Evolutionary conservation across 768 basidiomycete species (phyloP).

Genomic region (Cystofilobasidium macerans): DNA sequence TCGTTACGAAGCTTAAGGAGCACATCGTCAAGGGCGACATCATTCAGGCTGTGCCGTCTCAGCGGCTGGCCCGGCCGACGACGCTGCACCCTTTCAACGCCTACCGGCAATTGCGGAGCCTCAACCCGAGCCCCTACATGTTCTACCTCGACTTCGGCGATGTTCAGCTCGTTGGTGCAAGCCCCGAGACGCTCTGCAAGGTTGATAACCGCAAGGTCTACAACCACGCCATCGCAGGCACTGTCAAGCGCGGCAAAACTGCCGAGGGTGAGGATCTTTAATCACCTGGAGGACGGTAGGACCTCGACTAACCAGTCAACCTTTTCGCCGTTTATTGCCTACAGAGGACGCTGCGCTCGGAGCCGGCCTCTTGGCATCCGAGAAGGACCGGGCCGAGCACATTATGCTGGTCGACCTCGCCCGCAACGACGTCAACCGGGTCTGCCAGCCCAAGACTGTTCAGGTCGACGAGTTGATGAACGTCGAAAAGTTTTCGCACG

Average conservation of each 20-base stretch:
- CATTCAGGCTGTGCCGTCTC: conserved; percentile 96
- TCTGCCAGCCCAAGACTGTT: conserved; percentile 88
- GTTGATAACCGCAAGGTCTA: conserved; percentile 82
- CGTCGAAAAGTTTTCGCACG: conserved; percentile 92
- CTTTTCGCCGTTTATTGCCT: background rate
- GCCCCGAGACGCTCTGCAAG: conserved; percentile 94
- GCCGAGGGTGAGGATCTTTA: conserved; percentile 58
- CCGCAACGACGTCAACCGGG: conserved; percentile 94
- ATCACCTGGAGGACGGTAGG: background rate
- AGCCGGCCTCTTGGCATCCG: conserved; percentile 61
- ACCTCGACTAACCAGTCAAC: background rate
- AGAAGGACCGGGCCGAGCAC: conserved; percentile 94
- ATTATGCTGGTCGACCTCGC: conserved; percentile 99
- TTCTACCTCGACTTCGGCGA: conserved; percentile 93
- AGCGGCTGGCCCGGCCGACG: conserved; percentile 74
- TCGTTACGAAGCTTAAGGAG: conserved; percentile 83
- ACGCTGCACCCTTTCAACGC: conserved; percentile 91
- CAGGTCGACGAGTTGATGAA: conserved; percentile 91
- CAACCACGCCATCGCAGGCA: conserved; percentile 97
- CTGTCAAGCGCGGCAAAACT: conserved; percentile 73
- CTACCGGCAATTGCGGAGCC: conserved; percentile 80
- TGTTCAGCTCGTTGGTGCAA: conserved; percentile 90
- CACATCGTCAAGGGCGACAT: conserved; percentile 95
- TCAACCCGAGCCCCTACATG: conserved; percentile 98
- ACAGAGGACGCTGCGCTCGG: conserved; percentile 82